Evolutionary conservation across 352 stramenopile species (phyloP).

Genomic region (Peronosclerospora sorghi): DNA sequence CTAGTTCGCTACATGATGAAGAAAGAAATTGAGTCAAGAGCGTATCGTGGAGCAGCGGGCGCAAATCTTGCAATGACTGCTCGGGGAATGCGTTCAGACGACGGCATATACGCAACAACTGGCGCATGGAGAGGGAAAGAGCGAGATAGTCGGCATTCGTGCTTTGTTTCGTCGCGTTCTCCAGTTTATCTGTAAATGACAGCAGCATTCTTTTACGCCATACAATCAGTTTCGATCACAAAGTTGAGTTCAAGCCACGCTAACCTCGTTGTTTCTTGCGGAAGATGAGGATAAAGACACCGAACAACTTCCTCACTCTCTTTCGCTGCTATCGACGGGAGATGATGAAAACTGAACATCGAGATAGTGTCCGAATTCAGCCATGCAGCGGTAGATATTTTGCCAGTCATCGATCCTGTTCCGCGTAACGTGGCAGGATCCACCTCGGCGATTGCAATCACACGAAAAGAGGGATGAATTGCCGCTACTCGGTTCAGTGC

Average conservation of each 20-base stretch:
- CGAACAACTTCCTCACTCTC: constrained; percentile 47
- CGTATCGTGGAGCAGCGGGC: constrained; percentile 53
- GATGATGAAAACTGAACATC: constrained; percentile 66
- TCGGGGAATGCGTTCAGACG: constrained; percentile 59
- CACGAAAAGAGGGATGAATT: constrained; percentile 85
- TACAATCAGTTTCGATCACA: not conserved
- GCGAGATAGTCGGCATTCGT: constrained; percentile 46
- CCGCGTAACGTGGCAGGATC: constrained; percentile 28
- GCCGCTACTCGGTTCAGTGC: constrained; percentile 26
- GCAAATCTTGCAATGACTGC: constrained; percentile 49
- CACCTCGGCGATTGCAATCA: constrained; percentile 76
- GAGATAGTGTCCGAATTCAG: constrained; percentile 67
- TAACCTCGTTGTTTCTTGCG: constrained; percentile 41
- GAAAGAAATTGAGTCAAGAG: constrained; percentile 65
- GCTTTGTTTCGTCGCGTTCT: constrained; percentile 26
- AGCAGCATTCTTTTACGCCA: constrained; percentile 31
- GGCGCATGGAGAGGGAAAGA: too few relatives aligned
- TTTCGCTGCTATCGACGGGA: constrained; percentile 25
- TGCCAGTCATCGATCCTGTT: constrained; percentile 16
- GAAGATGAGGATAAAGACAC: constrained; percentile 39
- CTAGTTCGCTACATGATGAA: constrained; percentile 32
- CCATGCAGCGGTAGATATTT: constrained; percentile 46
- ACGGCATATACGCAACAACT: constrained; percentile 52
- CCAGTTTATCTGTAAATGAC: constrained; percentile 43
- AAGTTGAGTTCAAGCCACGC: constrained; percentile 2